These are phyloP conservation scores for Paraleonurus japonicus DNA, from an alignment of 257 asterid species.

Conservation along the genomic window DNA sequence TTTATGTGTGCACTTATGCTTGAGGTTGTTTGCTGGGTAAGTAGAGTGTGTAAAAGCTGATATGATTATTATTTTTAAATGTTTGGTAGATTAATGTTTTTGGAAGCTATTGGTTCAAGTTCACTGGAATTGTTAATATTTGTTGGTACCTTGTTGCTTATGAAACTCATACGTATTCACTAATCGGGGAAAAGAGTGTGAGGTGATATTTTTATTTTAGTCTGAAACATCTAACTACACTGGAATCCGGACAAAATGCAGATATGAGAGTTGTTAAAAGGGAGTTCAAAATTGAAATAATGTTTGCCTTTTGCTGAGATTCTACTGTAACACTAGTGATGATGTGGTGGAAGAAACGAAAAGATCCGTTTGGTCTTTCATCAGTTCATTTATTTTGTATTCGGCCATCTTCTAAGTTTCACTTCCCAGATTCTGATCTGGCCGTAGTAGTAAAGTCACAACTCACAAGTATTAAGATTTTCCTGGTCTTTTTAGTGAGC, in stretches of 20 bases:
- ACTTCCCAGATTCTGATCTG: background rate
- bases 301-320: background rate
- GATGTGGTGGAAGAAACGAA: background rate
- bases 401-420: background rate
- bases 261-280: background rate
- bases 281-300: background rate
- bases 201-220: background rate
- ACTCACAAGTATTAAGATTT: background rate
- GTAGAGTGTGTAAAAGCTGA: conserved; percentile 2
- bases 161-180: background rate
- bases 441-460: background rate
- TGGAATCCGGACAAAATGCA: conserved; percentile 5
- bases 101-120: background rate
- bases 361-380: background rate
- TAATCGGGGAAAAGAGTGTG: background rate
- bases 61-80: background rate
- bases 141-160: background rate
- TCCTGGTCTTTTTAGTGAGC: background rate
- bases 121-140: background rate
- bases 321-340: background rate
- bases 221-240: background rate
- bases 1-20: background rate
- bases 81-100: background rate
- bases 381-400: background rate
- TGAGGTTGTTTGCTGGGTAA: background rate